Base-by-base conservation (phyloP, 164 flowering plant species). In the Berberis thunbergii region DNA sequence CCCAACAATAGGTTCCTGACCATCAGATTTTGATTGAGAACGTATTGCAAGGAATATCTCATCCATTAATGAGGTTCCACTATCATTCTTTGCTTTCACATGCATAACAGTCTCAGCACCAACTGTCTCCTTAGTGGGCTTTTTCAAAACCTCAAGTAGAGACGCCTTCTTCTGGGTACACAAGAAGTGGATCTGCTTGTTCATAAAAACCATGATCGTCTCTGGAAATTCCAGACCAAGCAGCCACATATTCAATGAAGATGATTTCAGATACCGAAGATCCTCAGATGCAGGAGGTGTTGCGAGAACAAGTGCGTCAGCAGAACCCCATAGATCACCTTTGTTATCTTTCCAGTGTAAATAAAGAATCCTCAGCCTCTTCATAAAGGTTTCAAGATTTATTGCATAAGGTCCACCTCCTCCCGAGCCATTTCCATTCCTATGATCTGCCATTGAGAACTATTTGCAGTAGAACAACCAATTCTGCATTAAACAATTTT, bases 201-300 rank as follows among this genome's bases (percentile, higher is more conserved):
- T 26, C 26, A 26, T 26, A 26, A 26, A 26, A 26, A 26, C 26
- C 26, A 26, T 26, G 26, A 26, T 26, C 26, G 26, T 26, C 26
- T 26, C 26, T 26, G 97, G 95, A 71, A 90, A 88, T 73, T 86
- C 97, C 73, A 84, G 81, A 48, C 91, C 95, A 42, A 88, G 72
- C 75, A 90, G 57, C 95, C 95, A 90, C 26, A 87, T 72, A 61
- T 84, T 83, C 54, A 89, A 54, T 0, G 94, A 93, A 1, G 91
- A 87, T 1, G 91, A 87, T 64, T 89, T 87, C 50, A 86, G 71
- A 64, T 87, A 89, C 12, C 92, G 78, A 54, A 88, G 66, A 58
- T 90, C 97, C 48, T 86, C 87, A 0, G 91, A 86, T 26, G 79
- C 59, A 4, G 92, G 95, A 57, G 97, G 92, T 0, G 92, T 86